Conservation (phyloP, 176 grass and related monocot species). For the Pontederia paniculata region DNA sequence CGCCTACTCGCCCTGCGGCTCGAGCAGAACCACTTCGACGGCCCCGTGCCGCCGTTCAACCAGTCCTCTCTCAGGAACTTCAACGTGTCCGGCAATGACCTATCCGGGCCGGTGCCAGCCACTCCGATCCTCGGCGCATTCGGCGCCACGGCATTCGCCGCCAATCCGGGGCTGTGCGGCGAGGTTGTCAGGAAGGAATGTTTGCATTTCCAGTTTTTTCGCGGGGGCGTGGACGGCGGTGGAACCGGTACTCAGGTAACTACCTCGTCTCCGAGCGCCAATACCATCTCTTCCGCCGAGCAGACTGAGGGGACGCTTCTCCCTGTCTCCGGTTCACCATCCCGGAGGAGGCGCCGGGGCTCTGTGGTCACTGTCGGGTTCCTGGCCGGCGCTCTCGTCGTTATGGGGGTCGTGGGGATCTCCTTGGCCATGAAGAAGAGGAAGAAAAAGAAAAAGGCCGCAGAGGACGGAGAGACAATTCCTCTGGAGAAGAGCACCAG, state of each 20-base stretch:
- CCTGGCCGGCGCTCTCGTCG: constrained; percentile 21
- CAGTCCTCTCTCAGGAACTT: constrained; percentile 53
- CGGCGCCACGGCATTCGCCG: constrained; percentile 32
- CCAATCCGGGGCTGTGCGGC: constrained; percentile 69
- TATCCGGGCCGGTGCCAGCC: constrained; percentile 70
- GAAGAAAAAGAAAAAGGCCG: constrained; percentile 22
- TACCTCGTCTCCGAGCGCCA: too few species aligned
- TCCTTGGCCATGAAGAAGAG: constrained; percentile 36
- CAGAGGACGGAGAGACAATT: constrained; percentile 28
- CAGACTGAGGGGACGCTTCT: constrained; percentile 25
- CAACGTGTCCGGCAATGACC: constrained; percentile 75
- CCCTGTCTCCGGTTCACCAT: constrained; percentile 25
- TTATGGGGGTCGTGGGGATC: constrained; percentile 33
- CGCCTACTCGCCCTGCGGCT: constrained; percentile 43
- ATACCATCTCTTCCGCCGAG: neutral
- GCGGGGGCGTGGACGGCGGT: constrained; percentile 9
- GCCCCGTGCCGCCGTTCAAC: constrained; percentile 66
- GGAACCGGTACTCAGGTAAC: neutral
- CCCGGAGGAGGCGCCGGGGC: constrained; percentile 19
- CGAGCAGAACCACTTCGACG: constrained; percentile 67
- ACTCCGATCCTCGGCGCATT: constrained; percentile 35
- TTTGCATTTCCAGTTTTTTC: constrained; percentile 58
- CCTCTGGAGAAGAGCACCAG: constrained; percentile 34
- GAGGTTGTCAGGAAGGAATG: constrained; percentile 59
- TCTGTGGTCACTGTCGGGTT: constrained; percentile 23